Percentiles rank a stretch among this genome's conserved stretches.
Conservation (phyloP, 148 eudicot species). For the Pharnaceum exiguum region DNA sequence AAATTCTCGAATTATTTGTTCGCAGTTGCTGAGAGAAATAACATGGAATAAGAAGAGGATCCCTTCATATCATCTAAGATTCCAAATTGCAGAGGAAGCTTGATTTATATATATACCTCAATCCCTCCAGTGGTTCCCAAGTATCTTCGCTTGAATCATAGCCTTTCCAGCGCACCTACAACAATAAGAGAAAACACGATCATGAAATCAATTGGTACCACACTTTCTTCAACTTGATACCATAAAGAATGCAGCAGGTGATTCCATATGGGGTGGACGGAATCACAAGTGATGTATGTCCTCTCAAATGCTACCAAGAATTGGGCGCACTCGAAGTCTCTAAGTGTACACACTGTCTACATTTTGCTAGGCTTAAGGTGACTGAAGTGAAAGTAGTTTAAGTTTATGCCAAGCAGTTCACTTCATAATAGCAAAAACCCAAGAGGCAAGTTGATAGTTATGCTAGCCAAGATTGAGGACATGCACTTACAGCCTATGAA, state of each 20-base stretch:
- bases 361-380: too few species aligned
- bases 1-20: slow-evolving; percentile 58
- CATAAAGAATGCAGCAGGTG: background rate
- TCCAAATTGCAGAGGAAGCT: background rate
- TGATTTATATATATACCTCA: slow-evolving; percentile 48
- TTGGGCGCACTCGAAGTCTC: too few species aligned
- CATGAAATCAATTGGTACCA: background rate
- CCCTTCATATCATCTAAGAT: background rate
- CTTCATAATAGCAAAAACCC: too few species aligned
- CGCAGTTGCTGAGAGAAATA: slow-evolving; percentile 63
- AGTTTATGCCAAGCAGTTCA: too few species aligned
- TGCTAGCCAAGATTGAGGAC: too few species aligned
- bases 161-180: slow-evolving; percentile 92
- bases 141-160: slow-evolving; percentile 82
- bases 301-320: background rate
- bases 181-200: background rate
- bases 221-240: background rate
- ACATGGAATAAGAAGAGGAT: background rate
- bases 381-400: too few species aligned
- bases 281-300: background rate
- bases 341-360: too few species aligned
- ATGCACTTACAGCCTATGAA: too few species aligned
- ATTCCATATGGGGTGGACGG: background rate
- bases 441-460: too few species aligned
- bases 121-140: slow-evolving; percentile 82